Evolutionary conservation across 805 yeast genomes (phyloP).

Genomic region (Zygotorulaspora sp.): DNA sequence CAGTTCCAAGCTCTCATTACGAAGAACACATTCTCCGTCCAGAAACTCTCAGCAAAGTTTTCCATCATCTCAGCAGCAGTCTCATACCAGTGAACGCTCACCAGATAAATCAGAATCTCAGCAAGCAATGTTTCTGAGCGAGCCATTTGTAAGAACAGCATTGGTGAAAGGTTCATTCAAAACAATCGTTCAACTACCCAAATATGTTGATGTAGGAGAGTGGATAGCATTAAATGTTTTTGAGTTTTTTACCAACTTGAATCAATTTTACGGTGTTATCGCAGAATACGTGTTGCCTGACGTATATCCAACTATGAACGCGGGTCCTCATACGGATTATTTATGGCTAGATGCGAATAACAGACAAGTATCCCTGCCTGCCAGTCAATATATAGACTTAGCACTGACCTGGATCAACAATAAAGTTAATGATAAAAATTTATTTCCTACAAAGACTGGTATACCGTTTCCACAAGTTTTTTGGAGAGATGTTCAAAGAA

Average conservation of each 20-base stretch:
- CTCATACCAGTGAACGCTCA: constrained; percentile 7
- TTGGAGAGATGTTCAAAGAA: constrained; percentile 75
- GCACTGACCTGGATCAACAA: constrained; percentile 86
- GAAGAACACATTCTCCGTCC: constrained; percentile 35
- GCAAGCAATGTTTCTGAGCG: constrained; percentile 63
- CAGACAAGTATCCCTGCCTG: constrained; percentile 82
- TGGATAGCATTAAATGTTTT: constrained; percentile 93
- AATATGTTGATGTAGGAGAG: constrained; percentile 89
- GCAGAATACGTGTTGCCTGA: constrained; percentile 89
- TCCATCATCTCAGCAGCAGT: constrained; percentile 15
- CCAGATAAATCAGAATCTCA: constrained; percentile 28
- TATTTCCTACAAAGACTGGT: constrained; percentile 89
- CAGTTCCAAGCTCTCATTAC: constrained; percentile 45
- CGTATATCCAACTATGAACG: constrained; percentile 88
- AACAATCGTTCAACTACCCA: constrained; percentile 91
- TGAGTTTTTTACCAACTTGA: constrained; percentile 80
- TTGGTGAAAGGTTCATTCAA: constrained; percentile 94
- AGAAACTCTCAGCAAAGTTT: constrained; percentile 25
- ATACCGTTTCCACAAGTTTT: constrained; percentile 85
- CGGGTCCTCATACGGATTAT: constrained; percentile 89
- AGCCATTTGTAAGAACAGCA: constrained; percentile 91
- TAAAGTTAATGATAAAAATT: constrained; percentile 81
- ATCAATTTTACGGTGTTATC: constrained; percentile 85
- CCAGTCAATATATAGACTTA: constrained; percentile 86
- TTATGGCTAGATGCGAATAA: constrained; percentile 82